phyloP scores from a whole-genome alignment of 768 basidiomycete species.

The Tulasnella sp. region DNA sequence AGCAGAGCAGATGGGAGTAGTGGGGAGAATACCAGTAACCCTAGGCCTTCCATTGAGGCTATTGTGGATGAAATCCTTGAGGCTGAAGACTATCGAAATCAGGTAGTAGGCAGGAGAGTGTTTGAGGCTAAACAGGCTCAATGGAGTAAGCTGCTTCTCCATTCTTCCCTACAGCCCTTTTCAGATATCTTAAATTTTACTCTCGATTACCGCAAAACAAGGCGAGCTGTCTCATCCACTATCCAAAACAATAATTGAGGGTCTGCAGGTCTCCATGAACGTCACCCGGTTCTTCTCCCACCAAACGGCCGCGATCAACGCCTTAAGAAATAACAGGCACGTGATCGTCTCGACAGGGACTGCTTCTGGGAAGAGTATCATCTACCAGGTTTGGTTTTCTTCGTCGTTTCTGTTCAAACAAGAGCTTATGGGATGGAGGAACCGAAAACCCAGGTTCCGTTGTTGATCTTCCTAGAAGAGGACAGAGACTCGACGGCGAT shows the following conservation, averaged over 20 bases:
- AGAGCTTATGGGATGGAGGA: no score
- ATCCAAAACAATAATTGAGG: constrained; percentile 43
- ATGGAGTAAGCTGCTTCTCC: constrained; percentile 33
- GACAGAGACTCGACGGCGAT: constrained; percentile 55
- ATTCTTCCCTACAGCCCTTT: neutral
- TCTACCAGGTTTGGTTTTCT: constrained; percentile 54
- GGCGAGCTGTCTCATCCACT: constrained; percentile 42
- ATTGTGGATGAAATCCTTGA: constrained; percentile 47
- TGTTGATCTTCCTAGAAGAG: constrained; percentile 53
- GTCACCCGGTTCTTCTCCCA: constrained; percentile 56
- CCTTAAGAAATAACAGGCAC: constrained; percentile 44
- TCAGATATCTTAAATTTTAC: neutral
- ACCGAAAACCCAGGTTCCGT: constrained; percentile 43
- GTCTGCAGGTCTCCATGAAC: constrained; percentile 45
- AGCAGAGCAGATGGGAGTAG: neutral
- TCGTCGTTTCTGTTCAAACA: no score
- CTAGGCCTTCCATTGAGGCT: constrained; percentile 40
- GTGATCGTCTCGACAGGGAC: constrained; percentile 87
- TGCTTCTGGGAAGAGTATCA: constrained; percentile 80
- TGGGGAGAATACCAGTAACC: constrained; percentile 30
- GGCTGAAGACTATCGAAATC: constrained; percentile 56
- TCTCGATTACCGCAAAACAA: neutral
- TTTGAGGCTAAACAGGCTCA: constrained; percentile 42
- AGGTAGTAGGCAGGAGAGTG: constrained; percentile 50
- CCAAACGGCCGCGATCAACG: constrained; percentile 62